phyloP scores from a whole-genome alignment of 352 stramenopile species.

The Pelagophyceae sp. region DNA sequence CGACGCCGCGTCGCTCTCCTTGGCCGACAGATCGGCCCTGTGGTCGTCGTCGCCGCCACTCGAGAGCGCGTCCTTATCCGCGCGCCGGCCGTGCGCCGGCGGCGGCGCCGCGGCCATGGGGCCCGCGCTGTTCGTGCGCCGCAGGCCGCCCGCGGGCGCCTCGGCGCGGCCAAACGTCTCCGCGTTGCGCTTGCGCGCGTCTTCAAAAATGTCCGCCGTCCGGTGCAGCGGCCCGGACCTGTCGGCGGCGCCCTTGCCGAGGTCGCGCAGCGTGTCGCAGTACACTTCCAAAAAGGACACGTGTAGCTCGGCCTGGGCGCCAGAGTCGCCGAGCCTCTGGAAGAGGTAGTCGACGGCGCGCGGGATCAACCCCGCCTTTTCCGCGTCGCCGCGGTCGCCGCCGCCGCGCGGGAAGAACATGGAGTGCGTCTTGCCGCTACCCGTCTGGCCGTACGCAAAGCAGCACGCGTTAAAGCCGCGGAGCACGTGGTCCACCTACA shows the following conservation, averaged over 20 bases:
- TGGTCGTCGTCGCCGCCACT: too few species aligned
- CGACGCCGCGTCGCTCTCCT: neutral
- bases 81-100: too few species aligned
- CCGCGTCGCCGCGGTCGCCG: constrained; percentile 43
- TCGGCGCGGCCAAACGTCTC: constrained; percentile 24
- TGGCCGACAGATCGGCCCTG: too few species aligned
- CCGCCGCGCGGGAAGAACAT: constrained; percentile 20
- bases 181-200: constrained; percentile 17
- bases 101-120: neutral
- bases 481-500: constrained; percentile 66
- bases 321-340: constrained; percentile 54
- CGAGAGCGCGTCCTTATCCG: too few species aligned
- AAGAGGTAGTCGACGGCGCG: constrained; percentile 78
- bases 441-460: constrained; percentile 79
- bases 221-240: constrained; percentile 18
- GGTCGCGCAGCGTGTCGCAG: constrained; percentile 77
- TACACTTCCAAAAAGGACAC: constrained; percentile 87
- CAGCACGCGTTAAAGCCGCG: constrained; percentile 83
- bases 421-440: constrained; percentile 53
- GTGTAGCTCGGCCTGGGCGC: constrained; percentile 46
- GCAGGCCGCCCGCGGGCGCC: too few species aligned
- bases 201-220: constrained; percentile 31
- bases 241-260: constrained; percentile 62
- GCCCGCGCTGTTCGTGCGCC: neutral
- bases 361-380: constrained; percentile 70